Evolutionary conservation across 2,329 filamentous ascomycete genomes (phyloP).

Genomic region (Mollisia scopiformis): DNA sequence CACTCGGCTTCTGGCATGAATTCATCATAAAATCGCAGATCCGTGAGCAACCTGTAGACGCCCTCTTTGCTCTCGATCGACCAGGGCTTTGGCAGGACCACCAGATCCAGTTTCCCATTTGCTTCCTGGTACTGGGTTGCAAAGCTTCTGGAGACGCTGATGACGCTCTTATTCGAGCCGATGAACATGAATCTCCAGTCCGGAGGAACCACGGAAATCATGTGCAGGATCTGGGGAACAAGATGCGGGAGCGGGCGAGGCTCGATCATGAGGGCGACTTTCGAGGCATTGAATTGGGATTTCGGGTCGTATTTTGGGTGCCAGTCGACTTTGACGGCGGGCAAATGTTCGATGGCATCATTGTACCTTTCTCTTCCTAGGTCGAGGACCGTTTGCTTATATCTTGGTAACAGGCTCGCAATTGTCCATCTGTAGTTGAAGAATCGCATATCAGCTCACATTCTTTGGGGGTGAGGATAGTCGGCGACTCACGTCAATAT

Average conservation of each 20-base stretch:
- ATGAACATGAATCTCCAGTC: conserved; percentile 59
- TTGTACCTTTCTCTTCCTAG: conserved; percentile 31
- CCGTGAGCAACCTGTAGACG: conserved; percentile 52
- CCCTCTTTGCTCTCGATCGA: conserved; percentile 49
- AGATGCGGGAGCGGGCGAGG: conserved; percentile 52
- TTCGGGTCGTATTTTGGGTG: conserved; percentile 33
- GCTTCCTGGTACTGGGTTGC: conserved; percentile 52
- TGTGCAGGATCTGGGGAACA: conserved; percentile 57
- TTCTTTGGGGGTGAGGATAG: background rate
- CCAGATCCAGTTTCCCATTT: conserved; percentile 54
- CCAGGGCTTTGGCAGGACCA: conserved; percentile 52
- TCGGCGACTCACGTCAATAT: conserved; percentile 33
- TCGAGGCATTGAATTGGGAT: conserved; percentile 44
- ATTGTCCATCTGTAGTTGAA: conserved; percentile 52
- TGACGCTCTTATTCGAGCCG: conserved; percentile 51
- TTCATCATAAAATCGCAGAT: conserved; percentile 55
- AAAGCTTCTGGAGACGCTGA: conserved; percentile 47
- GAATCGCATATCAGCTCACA: conserved; percentile 1
- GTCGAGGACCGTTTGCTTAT: conserved; percentile 46
- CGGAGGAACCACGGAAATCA: conserved; percentile 57
- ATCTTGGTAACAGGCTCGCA: conserved; percentile 47
- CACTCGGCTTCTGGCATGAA: conserved; percentile 54
- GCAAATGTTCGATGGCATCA: conserved; percentile 32
- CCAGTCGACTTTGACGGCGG: conserved; percentile 36
- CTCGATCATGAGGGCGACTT: conserved; percentile 58